Base-by-base conservation (phyloP, 73 alveolate species). In the Symbiodinium pilosum region DNA sequence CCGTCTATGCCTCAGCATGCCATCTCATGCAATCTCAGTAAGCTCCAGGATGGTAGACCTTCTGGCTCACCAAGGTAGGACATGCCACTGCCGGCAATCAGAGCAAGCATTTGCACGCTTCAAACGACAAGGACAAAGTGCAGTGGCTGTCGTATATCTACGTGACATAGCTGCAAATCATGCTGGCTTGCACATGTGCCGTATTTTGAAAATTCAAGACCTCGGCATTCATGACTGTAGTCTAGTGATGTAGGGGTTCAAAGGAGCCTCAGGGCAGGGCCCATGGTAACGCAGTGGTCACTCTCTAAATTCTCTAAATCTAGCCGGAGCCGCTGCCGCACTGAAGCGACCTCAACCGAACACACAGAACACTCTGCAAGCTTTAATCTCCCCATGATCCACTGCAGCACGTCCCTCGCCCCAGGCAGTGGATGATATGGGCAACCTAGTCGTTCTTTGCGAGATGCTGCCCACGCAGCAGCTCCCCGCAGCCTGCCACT, bases 371-470 rank as follows among this genome's bases (percentile, higher is more conserved):
- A n/a, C n/a, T n/a, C n/a, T n/a, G n/a, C n/a, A n/a, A n/a, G n/a
- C n/a, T n/a, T n/a, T n/a, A n/a, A n/a, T n/a, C n/a, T n/a, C n/a
- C n/a, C n/a, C n/a, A n/a, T n/a, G n/a, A 28, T 28, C 69, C 2
- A 28, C 69, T 52, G 14, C 69, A 20, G 12, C 3, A 52, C 24
- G 69, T 52, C 69, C 24, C 69, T 52, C n/a, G n/a, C n/a, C n/a
- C n/a, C 69, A 52, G 69, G 86, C 95, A 0, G 28, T 88, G 87
- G 95, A 88, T 41, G 95, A 88, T 32, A 42, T 88, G 95, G 95
- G 95, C 51, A 88, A 88, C 86, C 71, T 88, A 43, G 95, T 88
- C 69, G 95, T 86, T 39, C 71, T 88, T 38, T 88, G 95, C 26
- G 95, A 88, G 73, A 32, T 88, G 73, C 56, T 88, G 47, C 95